A percentile compares a stretch with the other conserved stretches of the same genome.
phyloP scores from a whole-genome alignment of 1,284 basidiomycete genomes.

The Termitomyces sp. region DNA sequence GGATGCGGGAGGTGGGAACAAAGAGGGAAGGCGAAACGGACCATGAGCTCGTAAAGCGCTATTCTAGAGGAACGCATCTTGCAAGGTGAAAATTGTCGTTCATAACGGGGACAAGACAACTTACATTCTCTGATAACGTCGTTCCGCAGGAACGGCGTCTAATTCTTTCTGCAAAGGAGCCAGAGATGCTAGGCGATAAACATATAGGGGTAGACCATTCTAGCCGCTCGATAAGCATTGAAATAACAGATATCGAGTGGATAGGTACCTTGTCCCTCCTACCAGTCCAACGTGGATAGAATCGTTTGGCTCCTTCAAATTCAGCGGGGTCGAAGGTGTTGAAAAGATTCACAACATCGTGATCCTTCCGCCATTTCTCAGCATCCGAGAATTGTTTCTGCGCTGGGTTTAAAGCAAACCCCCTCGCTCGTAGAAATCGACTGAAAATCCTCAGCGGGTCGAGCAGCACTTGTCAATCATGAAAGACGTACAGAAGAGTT shows the following conservation, averaged over 20 bases:
- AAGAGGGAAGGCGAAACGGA: constrained; percentile 56
- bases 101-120: constrained; percentile 22
- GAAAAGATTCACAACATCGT: constrained; percentile 60
- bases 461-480: not conserved
- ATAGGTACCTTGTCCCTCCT: constrained; percentile 60
- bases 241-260: not conserved
- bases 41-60: constrained; percentile 63
- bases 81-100: not conserved
- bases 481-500: constrained; percentile 54
- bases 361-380: constrained; percentile 58
- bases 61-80: constrained; percentile 22
- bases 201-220: constrained; percentile 68
- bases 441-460: constrained; percentile 32
- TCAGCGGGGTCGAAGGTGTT: constrained; percentile 53
- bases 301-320: constrained; percentile 53
- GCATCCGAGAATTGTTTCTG: constrained; percentile 63
- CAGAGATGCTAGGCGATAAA: constrained; percentile 62
- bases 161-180: constrained; percentile 56
- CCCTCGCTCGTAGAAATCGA: constrained; percentile 71
- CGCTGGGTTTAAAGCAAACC: constrained; percentile 58
- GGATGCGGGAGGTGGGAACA: constrained; percentile 61
- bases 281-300: constrained; percentile 78
- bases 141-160: constrained; percentile 43
- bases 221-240: constrained; percentile 23
- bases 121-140: constrained; percentile 68